Evolutionary conservation across 139 green algal genomes (phyloP), one percentile per base, ranked within the genome.

Genomic region (Chlamydomonas sp.): DNA sequence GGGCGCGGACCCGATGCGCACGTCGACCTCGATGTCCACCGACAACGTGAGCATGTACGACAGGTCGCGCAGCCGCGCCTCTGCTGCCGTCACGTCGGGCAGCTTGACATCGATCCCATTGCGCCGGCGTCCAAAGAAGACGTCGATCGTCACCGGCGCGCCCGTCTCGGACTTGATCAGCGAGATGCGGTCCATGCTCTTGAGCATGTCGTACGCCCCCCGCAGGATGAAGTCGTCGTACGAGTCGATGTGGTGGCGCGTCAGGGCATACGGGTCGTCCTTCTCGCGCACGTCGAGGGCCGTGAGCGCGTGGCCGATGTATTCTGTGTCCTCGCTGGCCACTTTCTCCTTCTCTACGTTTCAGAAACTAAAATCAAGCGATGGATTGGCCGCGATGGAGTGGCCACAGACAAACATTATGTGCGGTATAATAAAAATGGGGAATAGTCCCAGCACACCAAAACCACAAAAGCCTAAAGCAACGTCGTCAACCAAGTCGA

Each of bases 21-120:
- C 3, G 6, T 31, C 37, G n/a, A 60, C 33, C 1, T 26, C 1
- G 2, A 74, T 33, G 58, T 74, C 37, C 1, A 39, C 58, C 58
- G 36, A 62, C 38, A 74, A 13, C 1, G 35, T 29, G 58, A 36
- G 43, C 33, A 1, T 38, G 76, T 77, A 90, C 71, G 94, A 98
- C 22, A 99, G 79, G 82, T 96, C 97, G 29, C 92, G 77, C 33
- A 98, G 84, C 24, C 94, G 83, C 0, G 94, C 94, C 70, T 97
- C 91, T n/a, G n/a, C n/a, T n/a, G n/a, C n/a, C n/a, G n/a, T n/a
- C n/a, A n/a, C n/a, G 54, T 95, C 92, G 5, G 94, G 94, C 66
- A 97, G 97, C 69, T 69, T 26, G 48, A 66, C 28, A 26, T 59
- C 48, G 22, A 4, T 2, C 33, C 5, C 5, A 26, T 24, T 5